A percentile compares a stretch with the other conserved stretches of the same genome.
phyloP scores from a whole-genome alignment of 2,329 filamentous ascomycete species.

The Septoria linicola region DNA sequence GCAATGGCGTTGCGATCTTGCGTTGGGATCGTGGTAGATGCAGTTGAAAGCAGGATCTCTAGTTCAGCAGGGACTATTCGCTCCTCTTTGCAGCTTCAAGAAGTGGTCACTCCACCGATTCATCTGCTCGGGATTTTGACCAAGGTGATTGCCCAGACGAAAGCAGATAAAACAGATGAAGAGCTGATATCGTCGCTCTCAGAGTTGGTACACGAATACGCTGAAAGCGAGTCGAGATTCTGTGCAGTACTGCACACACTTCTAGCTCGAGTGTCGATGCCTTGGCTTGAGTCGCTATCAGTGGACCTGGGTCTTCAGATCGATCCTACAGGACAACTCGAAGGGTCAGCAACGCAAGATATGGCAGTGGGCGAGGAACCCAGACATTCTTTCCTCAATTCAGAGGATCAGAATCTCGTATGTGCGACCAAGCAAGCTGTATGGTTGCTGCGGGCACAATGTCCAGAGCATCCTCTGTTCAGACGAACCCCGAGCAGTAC shows the following conservation, averaged over 20 bases:
- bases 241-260: constrained; percentile 21
- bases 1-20: constrained; percentile 45
- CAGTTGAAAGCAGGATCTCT: constrained; percentile 43
- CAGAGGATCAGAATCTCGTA: constrained; percentile 16
- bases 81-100: constrained; percentile 45
- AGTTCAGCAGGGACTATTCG: constrained; percentile 30
- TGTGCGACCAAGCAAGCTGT: constrained; percentile 16
- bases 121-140: constrained; percentile 26
- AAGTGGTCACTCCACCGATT: constrained; percentile 43
- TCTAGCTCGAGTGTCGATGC: constrained; percentile 28
- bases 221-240: constrained; percentile 20
- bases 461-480: constrained; percentile 13
- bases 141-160: constrained; percentile 11
- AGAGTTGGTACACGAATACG: constrained; percentile 22
- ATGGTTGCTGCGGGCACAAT: constrained; percentile 11
- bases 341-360: too few relatives aligned
- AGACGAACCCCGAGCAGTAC: background rate
- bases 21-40: constrained; percentile 42
- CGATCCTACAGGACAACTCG: background rate
- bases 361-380: too few relatives aligned
- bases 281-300: constrained; percentile 32
- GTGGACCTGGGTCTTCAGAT: constrained; percentile 24
- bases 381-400: background rate
- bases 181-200: constrained; percentile 28
- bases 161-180: constrained; percentile 24